Evolutionary conservation across 768 basidiomycete species (phyloP).

Genomic region (Hericium alpestre): DNA sequence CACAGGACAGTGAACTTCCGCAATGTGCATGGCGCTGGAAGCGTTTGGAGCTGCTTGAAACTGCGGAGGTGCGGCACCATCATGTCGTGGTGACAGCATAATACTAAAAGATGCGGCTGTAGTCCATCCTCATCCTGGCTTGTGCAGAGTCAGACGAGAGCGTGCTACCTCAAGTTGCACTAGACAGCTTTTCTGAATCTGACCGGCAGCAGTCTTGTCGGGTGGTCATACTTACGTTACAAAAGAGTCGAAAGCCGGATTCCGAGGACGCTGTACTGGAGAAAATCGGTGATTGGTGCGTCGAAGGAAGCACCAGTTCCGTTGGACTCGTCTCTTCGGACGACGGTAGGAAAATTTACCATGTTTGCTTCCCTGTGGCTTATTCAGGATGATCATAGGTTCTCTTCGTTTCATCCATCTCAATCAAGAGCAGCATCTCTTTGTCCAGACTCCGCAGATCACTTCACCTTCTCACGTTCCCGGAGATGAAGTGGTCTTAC

Average conservation of each 20-base stretch:
- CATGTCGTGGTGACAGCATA: background rate
- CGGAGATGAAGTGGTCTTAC: background rate
- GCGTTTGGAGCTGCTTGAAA: constrained; percentile 18
- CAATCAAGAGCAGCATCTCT: constrained; percentile 32
- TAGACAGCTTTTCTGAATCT: constrained; percentile 1
- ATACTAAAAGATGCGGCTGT: no score
- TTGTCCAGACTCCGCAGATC: constrained; percentile 20
- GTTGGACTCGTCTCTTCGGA: constrained; percentile 2
- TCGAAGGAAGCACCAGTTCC: constrained; percentile 7
- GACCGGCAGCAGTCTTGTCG: background rate
- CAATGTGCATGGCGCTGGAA: constrained; percentile 25
- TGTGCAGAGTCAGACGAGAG: constrained; percentile 3
- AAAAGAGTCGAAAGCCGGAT: constrained; percentile 1
- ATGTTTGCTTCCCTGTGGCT: background rate
- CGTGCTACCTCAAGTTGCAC: background rate
- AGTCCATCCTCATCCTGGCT: constrained; percentile 7
- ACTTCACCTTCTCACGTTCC: background rate
- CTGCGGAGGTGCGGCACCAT: constrained; percentile 17
- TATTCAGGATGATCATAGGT: constrained; percentile 19
- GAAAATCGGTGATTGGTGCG: constrained; percentile 9
- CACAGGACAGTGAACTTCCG: constrained; percentile 21
- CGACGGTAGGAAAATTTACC: constrained; percentile 1
- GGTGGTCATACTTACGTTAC: constrained; percentile 4
- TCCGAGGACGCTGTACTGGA: constrained; percentile 1
- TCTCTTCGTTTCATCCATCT: constrained; percentile 31